Evolutionary conservation across 257 asterid genomes (phyloP), one percentile per base, ranked within the genome.

Genomic region (Gentiana straminea): DNA sequence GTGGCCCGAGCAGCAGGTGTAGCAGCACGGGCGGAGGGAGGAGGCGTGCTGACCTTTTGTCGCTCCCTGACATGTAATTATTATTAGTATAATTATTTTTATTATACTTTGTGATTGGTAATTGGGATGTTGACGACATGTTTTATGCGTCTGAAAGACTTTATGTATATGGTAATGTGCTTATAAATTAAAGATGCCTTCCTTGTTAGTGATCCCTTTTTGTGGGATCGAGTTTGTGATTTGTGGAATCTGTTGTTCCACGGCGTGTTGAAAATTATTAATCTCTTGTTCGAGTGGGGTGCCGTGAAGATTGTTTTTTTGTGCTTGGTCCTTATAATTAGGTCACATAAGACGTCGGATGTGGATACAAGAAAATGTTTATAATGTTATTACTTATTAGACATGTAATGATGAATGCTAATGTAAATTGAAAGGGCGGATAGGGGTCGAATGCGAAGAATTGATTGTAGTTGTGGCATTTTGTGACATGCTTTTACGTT

Each of bases 41-140:
- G 66, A 13, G 58, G 63, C 69, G 13, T 34, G 60, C 73, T 65
- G 55, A 52, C 68, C 77, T 76, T 73, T 41, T 60, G 67, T 70
- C 70, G 65, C 66, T 64, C 68, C 74, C 55, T 63, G 66, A 64
- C 67, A 64, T 79, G 90, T 79, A 77, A 69, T 73, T 62, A 67
- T 62, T 24, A 60, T 73, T 70, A 24, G 24, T 24, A 24, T 24
- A 24, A 24, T 24, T 24, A 24, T 24, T 24, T 24, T 24, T 24
- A 24, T 24, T 24, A 24, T 24, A 63, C 36, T 7, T n/a, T 64
- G 8, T 35, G 35, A 51, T 33, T 15, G 13, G 47, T 52, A 62
- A 55, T 67, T 52, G 24, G 68, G 68, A 60, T 53, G 69, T 70
- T 64, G 59, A 59, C 11, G 47, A 44, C 34, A 46, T 62, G 65